A percentile compares a stretch with the other conserved stretches of the same genome.
Conservation (phyloP, 805 yeast species). For the Candida vartiovaarae region DNA sequence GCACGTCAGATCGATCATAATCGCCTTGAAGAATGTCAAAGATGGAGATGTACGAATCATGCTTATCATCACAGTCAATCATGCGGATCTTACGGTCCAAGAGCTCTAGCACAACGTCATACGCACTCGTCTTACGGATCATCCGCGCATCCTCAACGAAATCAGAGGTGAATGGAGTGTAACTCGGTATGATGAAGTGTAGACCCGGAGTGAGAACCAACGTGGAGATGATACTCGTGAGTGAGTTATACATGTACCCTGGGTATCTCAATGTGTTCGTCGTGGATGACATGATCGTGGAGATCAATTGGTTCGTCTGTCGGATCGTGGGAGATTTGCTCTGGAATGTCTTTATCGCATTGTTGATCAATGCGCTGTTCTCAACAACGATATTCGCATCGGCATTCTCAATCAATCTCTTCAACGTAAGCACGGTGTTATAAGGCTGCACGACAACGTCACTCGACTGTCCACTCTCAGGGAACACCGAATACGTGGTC, state of each 20-base stretch:
- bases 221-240: conserved; percentile 74
- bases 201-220: conserved; percentile 80
- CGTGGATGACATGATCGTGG: conserved; percentile 76
- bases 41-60: conserved; percentile 55
- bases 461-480: conserved; percentile 68
- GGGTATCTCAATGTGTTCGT: conserved; percentile 91
- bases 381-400: conserved; percentile 89
- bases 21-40: conserved; percentile 61
- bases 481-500: conserved; percentile 84
- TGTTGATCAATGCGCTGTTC: conserved; percentile 71
- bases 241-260: conserved; percentile 80
- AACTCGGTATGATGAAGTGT: conserved; percentile 68
- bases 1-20: conserved; percentile 62
- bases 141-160: conserved; percentile 52
- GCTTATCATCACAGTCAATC: conserved; percentile 43
- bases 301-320: conserved; percentile 78
- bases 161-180: conserved; percentile 71
- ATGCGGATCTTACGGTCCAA: conserved; percentile 71
- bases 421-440: conserved; percentile 77
- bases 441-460: conserved; percentile 99
- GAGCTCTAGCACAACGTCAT: conserved; percentile 79
- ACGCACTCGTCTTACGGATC: conserved; percentile 65
- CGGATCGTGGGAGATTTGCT: conserved; percentile 58
- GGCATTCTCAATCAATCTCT: conserved; percentile 74
- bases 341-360: conserved; percentile 58